Conservation (phyloP, 169 alveolate species). For the Cryptosporidium baileyi region DNA sequence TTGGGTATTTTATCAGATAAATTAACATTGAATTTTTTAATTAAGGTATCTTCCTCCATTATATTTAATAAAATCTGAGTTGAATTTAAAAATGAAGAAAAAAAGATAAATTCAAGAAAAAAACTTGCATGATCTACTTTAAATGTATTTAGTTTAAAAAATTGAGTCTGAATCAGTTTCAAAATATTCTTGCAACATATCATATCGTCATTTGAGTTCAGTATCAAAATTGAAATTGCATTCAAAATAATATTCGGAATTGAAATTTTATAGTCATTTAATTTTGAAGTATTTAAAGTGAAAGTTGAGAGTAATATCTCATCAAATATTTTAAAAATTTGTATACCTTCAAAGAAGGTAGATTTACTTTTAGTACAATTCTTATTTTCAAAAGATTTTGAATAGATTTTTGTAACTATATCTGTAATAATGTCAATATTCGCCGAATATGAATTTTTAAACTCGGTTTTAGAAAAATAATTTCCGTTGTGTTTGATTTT, state of each 20-base stretch:
- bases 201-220: not conserved
- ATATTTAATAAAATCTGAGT: no score
- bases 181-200: not conserved
- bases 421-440: no score
- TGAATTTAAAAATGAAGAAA: not conserved
- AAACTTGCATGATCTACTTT: no score
- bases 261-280: no score
- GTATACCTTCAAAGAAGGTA: not conserved
- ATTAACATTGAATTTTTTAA: no score
- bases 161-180: no score
- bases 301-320: constrained; percentile 7
- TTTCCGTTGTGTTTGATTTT: no score
- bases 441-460: no score
- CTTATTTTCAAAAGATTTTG: not conserved
- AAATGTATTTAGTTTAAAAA: no score
- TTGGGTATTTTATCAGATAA: not conserved
- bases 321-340: constrained; percentile 6
- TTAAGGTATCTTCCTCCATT: no score
- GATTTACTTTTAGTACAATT: not conserved
- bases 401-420: not conserved
- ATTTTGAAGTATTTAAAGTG: not conserved
- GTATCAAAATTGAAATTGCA: constrained; percentile 16
- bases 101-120: no score
- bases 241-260: not conserved
- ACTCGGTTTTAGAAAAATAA: no score